A percentile compares a stretch with the other conserved stretches of the same genome.
Evolutionary conservation across 2,329 filamentous ascomycete species (phyloP).

Genomic region (Diaporthe sp.): DNA sequence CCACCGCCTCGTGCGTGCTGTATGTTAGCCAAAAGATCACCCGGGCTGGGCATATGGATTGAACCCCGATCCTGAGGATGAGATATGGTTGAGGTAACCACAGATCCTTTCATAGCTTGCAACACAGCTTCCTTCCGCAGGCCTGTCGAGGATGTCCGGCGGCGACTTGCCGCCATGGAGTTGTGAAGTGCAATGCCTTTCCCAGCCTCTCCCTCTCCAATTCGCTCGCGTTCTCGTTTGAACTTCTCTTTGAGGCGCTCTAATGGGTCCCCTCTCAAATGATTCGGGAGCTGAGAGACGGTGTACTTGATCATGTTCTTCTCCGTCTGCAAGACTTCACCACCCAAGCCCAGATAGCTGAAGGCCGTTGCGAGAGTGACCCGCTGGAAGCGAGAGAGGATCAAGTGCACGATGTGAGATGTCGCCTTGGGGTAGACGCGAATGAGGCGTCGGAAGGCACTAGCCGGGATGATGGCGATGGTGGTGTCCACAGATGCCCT

Average conservation of each 20-base stretch:
- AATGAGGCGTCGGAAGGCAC: constrained; percentile 92
- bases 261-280: constrained; percentile 85
- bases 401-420: constrained; percentile 97
- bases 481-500: constrained; percentile 96
- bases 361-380: constrained; percentile 96
- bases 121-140: constrained; percentile 85
- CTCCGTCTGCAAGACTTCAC: constrained; percentile 92
- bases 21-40: constrained; percentile 85
- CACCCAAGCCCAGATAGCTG: constrained; percentile 91
- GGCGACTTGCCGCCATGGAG: constrained; percentile 72
- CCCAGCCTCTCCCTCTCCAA: constrained; percentile 82
- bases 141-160: constrained; percentile 73
- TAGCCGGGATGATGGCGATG: constrained; percentile 97
- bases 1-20: constrained; percentile 75
- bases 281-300: constrained; percentile 90
- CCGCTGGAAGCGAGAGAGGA: constrained; percentile 91
- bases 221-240: constrained; percentile 83
- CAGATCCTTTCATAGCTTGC: constrained; percentile 72
- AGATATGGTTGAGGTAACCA: constrained; percentile 56
- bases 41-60: constrained; percentile 71
- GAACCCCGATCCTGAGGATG: constrained; percentile 58
- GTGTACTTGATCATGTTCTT: constrained; percentile 95
- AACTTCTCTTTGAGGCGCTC: constrained; percentile 95
- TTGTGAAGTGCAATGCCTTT: constrained; percentile 98
- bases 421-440: constrained; percentile 96